phyloP scores from a whole-genome alignment of 495 filamentous ascomycete species.

The Penicillium soppii region DNA sequence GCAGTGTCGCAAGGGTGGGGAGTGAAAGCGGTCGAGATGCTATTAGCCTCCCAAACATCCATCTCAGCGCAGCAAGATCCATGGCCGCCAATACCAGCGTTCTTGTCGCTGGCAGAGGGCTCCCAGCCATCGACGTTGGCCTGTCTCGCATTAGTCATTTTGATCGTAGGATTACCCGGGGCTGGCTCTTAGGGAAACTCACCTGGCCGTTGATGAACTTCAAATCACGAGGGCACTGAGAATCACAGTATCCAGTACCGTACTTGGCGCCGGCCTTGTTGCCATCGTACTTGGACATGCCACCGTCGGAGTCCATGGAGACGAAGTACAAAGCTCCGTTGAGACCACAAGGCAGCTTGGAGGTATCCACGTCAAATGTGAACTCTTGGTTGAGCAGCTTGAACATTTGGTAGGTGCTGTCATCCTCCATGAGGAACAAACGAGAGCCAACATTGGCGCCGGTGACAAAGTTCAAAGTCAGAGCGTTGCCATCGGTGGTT shows the following conservation, averaged over 20 bases:
- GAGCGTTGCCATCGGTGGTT: conserved; percentile 43
- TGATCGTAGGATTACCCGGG: too few relatives aligned
- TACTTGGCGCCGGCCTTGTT: conserved; percentile 71
- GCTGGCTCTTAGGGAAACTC: neutral
- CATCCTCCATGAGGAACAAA: conserved; percentile 54
- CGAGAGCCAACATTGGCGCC: conserved; percentile 53
- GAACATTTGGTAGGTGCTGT: conserved; percentile 57
- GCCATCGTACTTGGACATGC: conserved; percentile 43
- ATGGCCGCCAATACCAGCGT: conserved; percentile 57
- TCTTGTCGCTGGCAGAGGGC: conserved; percentile 56
- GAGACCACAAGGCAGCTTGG: conserved; percentile 61
- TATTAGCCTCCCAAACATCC: conserved; percentile 74
- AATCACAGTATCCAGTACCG: conserved; percentile 77
- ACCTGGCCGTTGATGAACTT: conserved; percentile 68
- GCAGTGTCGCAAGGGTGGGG: conserved; percentile 63
- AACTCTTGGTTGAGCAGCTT: conserved; percentile 58
- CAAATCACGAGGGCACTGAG: conserved; percentile 64
- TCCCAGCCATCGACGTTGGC: conserved; percentile 62
- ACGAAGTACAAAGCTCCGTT: conserved; percentile 70
- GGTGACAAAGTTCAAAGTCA: conserved; percentile 56
- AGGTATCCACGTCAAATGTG: conserved; percentile 66
- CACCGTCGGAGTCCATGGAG: conserved; percentile 65
- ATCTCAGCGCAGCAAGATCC: conserved; percentile 73
- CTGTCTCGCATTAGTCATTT: conserved; percentile 1
- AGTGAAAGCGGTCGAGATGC: conserved; percentile 54